Evolutionary conservation across 1,139 yeast species (phyloP), one percentile per base, ranked within the genome.

Genomic region (Geotrichum fermentans): DNA sequence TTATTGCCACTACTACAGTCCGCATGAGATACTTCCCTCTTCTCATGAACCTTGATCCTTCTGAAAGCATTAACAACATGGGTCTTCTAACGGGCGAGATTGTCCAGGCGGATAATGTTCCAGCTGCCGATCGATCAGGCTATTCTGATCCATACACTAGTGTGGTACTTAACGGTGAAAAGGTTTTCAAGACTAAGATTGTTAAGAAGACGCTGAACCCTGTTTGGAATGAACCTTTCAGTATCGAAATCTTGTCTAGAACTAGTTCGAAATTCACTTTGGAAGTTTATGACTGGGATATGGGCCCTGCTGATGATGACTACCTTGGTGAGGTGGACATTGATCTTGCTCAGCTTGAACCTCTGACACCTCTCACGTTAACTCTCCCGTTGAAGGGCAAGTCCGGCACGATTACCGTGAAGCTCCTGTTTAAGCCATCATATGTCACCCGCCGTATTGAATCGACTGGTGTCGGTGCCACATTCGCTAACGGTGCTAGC

Each of bases 111-210:
- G 75, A 74, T n/a, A 78, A 78, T 47, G 74, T 94, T 55, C 78
- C 83, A 44, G 75, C 96, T 13, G 94, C 92, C 21, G 99, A 92
- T 66, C 73, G 87, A 29, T 83, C 84, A 58, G 97, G 97, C 49
- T 84, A 83, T 63, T 87, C 96, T 8, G 99, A 92, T 68, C 99
- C 99, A 53, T 92, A 81, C 62, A 75, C 82, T 52, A 77, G 81
- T 61, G 75, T 87, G 52, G 78, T 69, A 60, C 67, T 88, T 61
- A 79, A 87, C 63, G 82, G 82, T 24, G 76, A 71, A 43, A 73
- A 75, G 54, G 79, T 82, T 10, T 79, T 72, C 72, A 88, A 87
- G 72, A 78, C 96, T 35, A 83, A 87, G 67, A 82, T 82, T 40
- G 71, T 79, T 55, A 92, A 90, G 74, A 89, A 82, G 74, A 88